phyloP scores from a whole-genome alignment of 257 asterid species.

The Asclepias syriaca region DNA sequence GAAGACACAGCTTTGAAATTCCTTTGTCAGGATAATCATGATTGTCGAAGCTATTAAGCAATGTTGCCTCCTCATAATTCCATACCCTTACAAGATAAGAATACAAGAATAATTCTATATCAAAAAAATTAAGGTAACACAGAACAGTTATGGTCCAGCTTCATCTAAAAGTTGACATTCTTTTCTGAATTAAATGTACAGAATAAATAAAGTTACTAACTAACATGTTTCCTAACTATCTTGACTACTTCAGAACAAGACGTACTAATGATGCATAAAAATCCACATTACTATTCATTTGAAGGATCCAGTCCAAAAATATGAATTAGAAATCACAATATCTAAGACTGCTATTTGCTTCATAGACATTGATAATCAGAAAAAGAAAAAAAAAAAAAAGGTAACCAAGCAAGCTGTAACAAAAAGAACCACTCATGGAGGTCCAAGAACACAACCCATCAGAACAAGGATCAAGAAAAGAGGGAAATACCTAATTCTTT shows the following conservation, averaged over 20 bases:
- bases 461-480: not conserved
- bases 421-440: not conserved
- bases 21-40: constrained; percentile 89
- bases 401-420: not conserved
- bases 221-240: not conserved
- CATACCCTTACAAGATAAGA: constrained; percentile 27
- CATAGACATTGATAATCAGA: not conserved
- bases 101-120: not conserved
- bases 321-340: not conserved
- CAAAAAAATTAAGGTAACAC: not conserved
- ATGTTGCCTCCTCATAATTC: constrained; percentile 71
- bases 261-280: not conserved
- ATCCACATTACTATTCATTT: not conserved
- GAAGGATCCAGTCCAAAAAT: not conserved
- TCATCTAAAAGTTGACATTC: not conserved
- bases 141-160: not conserved
- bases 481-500: constrained; percentile 62
- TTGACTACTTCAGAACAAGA: not conserved
- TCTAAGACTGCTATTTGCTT: not conserved
- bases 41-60: constrained; percentile 84
- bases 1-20: constrained; percentile 84
- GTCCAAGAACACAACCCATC: not conserved
- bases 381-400: not conserved
- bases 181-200: not conserved
- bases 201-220: not conserved